Evolutionary conservation across 2,329 filamentous ascomycete species (phyloP).

Genomic region (Cercospora sojina): DNA sequence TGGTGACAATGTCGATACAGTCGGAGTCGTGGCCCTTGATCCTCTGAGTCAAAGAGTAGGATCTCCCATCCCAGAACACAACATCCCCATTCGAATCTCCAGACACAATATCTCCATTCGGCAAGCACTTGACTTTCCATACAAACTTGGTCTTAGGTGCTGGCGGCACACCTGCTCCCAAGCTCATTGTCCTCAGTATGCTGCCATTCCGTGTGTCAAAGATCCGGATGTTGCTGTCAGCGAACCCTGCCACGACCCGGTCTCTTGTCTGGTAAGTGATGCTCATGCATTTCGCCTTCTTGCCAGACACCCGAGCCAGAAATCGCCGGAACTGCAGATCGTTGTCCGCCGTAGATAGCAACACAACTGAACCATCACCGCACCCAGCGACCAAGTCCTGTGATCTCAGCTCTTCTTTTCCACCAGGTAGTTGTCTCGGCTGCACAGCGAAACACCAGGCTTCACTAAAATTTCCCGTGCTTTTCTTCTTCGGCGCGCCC

Average conservation of each 20-base stretch:
- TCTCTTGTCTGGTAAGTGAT: slow-evolving; percentile 84
- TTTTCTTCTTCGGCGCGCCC: slow-evolving; percentile 74
- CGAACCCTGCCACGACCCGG: slow-evolving; percentile 83
- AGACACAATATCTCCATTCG: slow-evolving; percentile 86
- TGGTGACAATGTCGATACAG: slow-evolving; percentile 81
- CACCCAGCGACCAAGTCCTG: slow-evolving; percentile 80
- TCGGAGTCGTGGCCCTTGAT: slow-evolving; percentile 87
- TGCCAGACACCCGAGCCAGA: slow-evolving; percentile 72
- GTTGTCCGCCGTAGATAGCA: slow-evolving; percentile 82
- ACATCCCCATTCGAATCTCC: slow-evolving; percentile 94
- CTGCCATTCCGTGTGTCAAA: slow-evolving; percentile 81
- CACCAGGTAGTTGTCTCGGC: slow-evolving; percentile 53
- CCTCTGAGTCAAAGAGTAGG: slow-evolving; percentile 82
- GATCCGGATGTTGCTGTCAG: slow-evolving; percentile 91
- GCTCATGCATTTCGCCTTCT: slow-evolving; percentile 85
- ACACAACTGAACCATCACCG: slow-evolving; percentile 82
- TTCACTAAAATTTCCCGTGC: slow-evolving; percentile 88
- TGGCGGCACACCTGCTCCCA: slow-evolving; percentile 74
- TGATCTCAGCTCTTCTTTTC: slow-evolving; percentile 31
- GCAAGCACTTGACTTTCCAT: slow-evolving; percentile 87
- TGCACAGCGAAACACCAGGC: slow-evolving; percentile 96
- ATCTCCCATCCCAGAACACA: slow-evolving; percentile 90
- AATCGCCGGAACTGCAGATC: slow-evolving; percentile 78
- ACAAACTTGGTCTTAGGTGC: slow-evolving; percentile 83
- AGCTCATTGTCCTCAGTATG: slow-evolving; percentile 75